Base-by-base conservation (phyloP, 441 rosid species). In the Jatropha podagrica region DNA sequence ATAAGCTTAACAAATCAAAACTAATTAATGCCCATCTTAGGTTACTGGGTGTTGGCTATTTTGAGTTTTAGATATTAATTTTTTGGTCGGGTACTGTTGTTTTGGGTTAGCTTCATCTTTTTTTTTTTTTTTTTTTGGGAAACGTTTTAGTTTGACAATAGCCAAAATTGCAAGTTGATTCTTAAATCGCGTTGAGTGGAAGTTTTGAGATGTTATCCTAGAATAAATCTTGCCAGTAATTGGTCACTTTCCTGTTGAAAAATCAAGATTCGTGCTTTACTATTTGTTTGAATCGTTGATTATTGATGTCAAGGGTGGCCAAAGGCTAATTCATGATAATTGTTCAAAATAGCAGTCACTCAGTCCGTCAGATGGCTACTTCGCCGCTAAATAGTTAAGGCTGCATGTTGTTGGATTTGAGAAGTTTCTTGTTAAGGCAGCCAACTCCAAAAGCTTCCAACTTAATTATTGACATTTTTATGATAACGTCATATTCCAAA, bases 41-140 rank as follows among this genome's bases (percentile, higher is more conserved):
- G 62, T 46, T 63, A 56, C 23, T 65, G 77, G 37, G 70, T 69
- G 48, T 44, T 68, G 17, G 27, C 12, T 23, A 27, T 70, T 74
- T 71, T 75, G 51, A 5, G 26, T 7, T 26, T 62, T 37, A 46
- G 46, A 46, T 32, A 42, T 71, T 49, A 48, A n/a, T 48, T 42
- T 42, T 42, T 42, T 42, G 46, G 46, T 42, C 4, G 9, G 46
- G 46, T 3, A 32, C 32, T 32, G 32, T 0, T 32, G 32, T 32
- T 2, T 32, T 32, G 32, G 32, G 32, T 32, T 32, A 32, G 4
- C 9, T 2, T 42, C 6, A 42, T 3, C 9, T 42, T 5, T 8
- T 42, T 2, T 42, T 42, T 5, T 8, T 42, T 2, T 42, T 42
- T 5, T 4, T 5, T 3, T 42, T 42, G 0, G 9, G 46, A 42